Base-by-base conservation (phyloP, 164 flowering plant genomes). In the Litsea cubeba region DNA sequence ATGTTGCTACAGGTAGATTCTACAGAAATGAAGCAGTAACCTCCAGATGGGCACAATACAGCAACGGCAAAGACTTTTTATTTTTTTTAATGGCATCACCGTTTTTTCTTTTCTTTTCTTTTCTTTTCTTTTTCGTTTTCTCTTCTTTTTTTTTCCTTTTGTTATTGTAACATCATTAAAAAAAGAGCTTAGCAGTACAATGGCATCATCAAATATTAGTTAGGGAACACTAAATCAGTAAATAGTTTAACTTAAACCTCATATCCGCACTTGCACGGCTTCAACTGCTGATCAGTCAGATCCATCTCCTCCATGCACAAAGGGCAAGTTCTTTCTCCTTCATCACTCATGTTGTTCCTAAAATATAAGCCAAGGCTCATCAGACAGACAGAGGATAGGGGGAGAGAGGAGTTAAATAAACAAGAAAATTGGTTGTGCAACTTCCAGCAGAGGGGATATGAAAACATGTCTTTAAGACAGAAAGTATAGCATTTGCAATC, bases 251-350 rank as follows among this genome's bases (percentile, higher is more conserved):
- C n/a, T 30, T 80, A 73, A 68, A 94, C 99, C 97, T 95, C 91
- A 75, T 95, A 95, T 71, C 99, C 99, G 84, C 99, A 95, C 85
- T 85, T 87, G 87, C 99, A 95, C 1, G 99, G 96, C 84, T 87
- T 93, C 85, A 95, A 83, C 71, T 95, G 99, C 86, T 88, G 95
- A 81, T 95, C 99, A 8, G 99, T 95, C 87, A 91, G 82, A 76
- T 95, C 99, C 99, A 95, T 95, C 86, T 93, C 98, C 78, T 93
- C 99, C 4, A 95, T 86, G 74, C 99, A 95, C 25, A 95, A 87
- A 67, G 99, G 99, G 77, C 99, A 95, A 11, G 89, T 87, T 86
- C 83, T 88, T 80, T 95, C 99, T 74, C 89, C 97, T 72, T 87
- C 85, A 69, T 90, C 93, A 74, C 93, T 89, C 98, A 93, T 93